Evolutionary conservation across 768 basidiomycete genomes (phyloP), one percentile per base, ranked within the genome.

Genomic region (Lepiota venenata): DNA sequence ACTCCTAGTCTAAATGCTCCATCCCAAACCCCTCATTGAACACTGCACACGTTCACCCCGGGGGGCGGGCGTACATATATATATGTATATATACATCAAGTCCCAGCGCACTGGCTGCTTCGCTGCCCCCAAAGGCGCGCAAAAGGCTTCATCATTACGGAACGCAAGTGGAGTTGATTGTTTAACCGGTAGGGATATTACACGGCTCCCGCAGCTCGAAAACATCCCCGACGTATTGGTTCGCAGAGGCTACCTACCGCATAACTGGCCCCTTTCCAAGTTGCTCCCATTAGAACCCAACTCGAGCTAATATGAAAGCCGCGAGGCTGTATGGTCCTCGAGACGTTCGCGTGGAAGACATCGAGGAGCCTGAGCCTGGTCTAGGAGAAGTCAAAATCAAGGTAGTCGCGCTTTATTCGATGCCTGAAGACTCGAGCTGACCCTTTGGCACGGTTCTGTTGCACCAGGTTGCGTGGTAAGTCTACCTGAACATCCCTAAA

Each of bases 331-430:
- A 79, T 53, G 78, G 73, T 3, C 70, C 73, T 27, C 68, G 70
- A 9, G 71, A 77, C 51, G 65, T 81, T 14, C 69, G 72, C 11
- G 65, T 81, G 42, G 78, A 79, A 42, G 61, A 74, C 18, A 69
- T 77, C 14, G 64, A 69, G 3, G 70, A 75, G 47, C 74, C 75
- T 27, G 52, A 58, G 21, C 58, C 66, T 10, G 65, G 68, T 10
- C 63, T 60, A 11, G 71, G 70, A 18, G 69, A 77, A 49, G 66
- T 79, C 3, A 79, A 79, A 60, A 65, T 78, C 53, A 78, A 76
- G 62, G 77, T 75, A 52, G 45, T 43, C 49, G 44, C 32, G 16
- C 22, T 52, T n/a, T 45, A 45, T 15, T 18, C 11, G 22, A 10
- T n/a, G 4, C 25, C 21, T 21, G 27, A 15, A 32, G 21, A 16